phyloP scores from a whole-genome alignment of 1,284 basidiomycete species.

The Ceratobasidium sp. region DNA sequence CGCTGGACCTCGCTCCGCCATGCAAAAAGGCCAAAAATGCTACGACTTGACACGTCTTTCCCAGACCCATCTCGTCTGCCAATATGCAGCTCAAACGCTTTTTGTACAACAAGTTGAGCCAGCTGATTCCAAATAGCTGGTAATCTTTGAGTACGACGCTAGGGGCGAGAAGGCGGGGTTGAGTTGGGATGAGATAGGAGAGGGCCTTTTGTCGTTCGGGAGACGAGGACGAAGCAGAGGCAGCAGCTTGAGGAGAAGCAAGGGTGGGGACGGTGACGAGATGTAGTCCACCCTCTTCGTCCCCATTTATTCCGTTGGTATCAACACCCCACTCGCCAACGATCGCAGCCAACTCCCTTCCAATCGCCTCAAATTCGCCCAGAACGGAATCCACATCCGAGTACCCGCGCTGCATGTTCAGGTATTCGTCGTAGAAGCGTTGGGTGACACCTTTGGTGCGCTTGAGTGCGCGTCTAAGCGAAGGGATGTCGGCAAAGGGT shows the following conservation, averaged over 20 bases:
- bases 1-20: slow-evolving; percentile 34
- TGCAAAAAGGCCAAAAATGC: slow-evolving; percentile 93
- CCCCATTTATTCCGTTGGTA: slow-evolving; percentile 50
- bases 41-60: slow-evolving; percentile 99
- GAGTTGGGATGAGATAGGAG: slow-evolving; percentile 75
- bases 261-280: slow-evolving; percentile 43
- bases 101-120: slow-evolving; percentile 90
- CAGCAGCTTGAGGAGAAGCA: neutral
- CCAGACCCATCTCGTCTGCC: slow-evolving; percentile 98
- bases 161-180: slow-evolving; percentile 77
- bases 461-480: slow-evolving; percentile 80
- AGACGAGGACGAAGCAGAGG: slow-evolving; percentile 5
- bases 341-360: slow-evolving; percentile 66
- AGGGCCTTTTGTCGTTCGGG: slow-evolving; percentile 48
- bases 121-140: slow-evolving; percentile 96
- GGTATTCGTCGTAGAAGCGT: slow-evolving; percentile 90
- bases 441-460: slow-evolving; percentile 88
- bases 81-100: slow-evolving; percentile 91
- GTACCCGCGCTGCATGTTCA: slow-evolving; percentile 89
- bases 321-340: slow-evolving; percentile 80
- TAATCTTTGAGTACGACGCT: slow-evolving; percentile 92
- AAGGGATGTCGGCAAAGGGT: slow-evolving; percentile 83
- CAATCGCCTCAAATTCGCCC: slow-evolving; percentile 88
- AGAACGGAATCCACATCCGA: slow-evolving; percentile 91
- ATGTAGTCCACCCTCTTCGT: slow-evolving; percentile 53